Evolutionary conservation across 352 stramenopile species (phyloP).

Genomic region (Phytopythium helicoides): DNA sequence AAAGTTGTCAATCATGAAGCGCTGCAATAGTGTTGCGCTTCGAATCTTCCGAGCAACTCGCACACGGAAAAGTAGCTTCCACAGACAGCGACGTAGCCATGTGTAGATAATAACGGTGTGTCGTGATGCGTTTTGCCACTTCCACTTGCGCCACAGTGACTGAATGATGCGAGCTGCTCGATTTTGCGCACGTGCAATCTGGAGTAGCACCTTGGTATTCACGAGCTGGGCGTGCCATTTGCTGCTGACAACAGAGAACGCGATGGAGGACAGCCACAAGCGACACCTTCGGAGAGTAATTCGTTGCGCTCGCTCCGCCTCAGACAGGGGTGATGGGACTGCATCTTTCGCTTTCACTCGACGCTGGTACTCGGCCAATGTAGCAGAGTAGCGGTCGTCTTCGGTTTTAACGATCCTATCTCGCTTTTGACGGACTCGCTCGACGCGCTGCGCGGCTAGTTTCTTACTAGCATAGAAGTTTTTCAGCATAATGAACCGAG

Average conservation of each 20-base stretch:
- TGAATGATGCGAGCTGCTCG: slow-evolving; percentile 55
- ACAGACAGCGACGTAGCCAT: slow-evolving; percentile 69
- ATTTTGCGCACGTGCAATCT: slow-evolving; percentile 30
- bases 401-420: slow-evolving; percentile 42
- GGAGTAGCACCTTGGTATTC: slow-evolving; percentile 27
- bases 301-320: slow-evolving; percentile 29
- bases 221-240: slow-evolving; percentile 32
- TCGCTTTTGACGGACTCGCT: slow-evolving; percentile 37
- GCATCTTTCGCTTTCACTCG: slow-evolving; percentile 16
- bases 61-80: slow-evolving; percentile 61
- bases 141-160: slow-evolving; percentile 55
- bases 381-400: slow-evolving; percentile 29
- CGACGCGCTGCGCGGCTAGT: slow-evolving; percentile 48
- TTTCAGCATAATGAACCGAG: no score
- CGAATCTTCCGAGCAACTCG: slow-evolving; percentile 36
- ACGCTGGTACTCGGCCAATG: slow-evolving; percentile 37
- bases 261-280: slow-evolving; percentile 48
- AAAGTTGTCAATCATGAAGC: slow-evolving; percentile 61
- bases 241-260: slow-evolving; percentile 33
- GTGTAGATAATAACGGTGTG: slow-evolving; percentile 63
- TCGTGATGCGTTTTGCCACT: slow-evolving; percentile 56
- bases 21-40: slow-evolving; percentile 33
- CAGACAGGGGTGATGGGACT: slow-evolving; percentile 3
- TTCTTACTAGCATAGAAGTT: slow-evolving; percentile 55
- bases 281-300: slow-evolving; percentile 35